Evolutionary conservation across 1,284 basidiomycete genomes (phyloP).

Genomic region (Heterobasidion annosum): DNA sequence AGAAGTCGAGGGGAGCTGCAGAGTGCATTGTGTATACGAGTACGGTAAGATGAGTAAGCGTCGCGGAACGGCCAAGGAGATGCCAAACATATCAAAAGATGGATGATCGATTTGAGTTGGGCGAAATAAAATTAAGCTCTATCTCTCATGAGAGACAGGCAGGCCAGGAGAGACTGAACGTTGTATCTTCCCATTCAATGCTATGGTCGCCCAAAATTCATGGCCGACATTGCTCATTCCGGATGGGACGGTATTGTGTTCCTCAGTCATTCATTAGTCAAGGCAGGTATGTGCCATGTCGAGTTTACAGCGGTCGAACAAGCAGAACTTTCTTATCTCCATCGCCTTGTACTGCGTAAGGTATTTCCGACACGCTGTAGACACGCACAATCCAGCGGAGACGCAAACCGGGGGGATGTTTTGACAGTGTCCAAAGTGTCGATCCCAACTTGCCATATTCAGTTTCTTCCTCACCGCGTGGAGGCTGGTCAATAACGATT

Average conservation of each 20-base stretch:
- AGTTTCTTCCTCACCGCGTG: slow-evolving; percentile 29
- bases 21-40: too few relatives aligned
- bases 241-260: not conserved
- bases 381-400: slow-evolving; percentile 44
- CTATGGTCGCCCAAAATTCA: not conserved
- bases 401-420: slow-evolving; percentile 53
- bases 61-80: slow-evolving; percentile 6
- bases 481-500: slow-evolving; percentile 16
- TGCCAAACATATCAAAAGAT: slow-evolving; percentile 2
- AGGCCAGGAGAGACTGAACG: slow-evolving; percentile 6
- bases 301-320: slow-evolving; percentile 14
- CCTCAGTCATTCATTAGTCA: not conserved
- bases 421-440: slow-evolving; percentile 47
- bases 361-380: slow-evolving; percentile 48
- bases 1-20: not conserved
- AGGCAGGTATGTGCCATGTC: not conserved
- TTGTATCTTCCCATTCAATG: not conserved
- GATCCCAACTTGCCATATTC: slow-evolving; percentile 49
- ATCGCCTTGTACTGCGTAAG: slow-evolving; percentile 43
- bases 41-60: not conserved
- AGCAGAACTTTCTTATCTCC: slow-evolving; percentile 37
- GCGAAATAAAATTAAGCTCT: slow-evolving; percentile 9
- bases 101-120: slow-evolving; percentile 14
- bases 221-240: not conserved
- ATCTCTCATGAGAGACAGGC: not conserved